Base-by-base conservation (phyloP, 176 grass and related monocot genomes). In the Aegilops speltoides region DNA sequence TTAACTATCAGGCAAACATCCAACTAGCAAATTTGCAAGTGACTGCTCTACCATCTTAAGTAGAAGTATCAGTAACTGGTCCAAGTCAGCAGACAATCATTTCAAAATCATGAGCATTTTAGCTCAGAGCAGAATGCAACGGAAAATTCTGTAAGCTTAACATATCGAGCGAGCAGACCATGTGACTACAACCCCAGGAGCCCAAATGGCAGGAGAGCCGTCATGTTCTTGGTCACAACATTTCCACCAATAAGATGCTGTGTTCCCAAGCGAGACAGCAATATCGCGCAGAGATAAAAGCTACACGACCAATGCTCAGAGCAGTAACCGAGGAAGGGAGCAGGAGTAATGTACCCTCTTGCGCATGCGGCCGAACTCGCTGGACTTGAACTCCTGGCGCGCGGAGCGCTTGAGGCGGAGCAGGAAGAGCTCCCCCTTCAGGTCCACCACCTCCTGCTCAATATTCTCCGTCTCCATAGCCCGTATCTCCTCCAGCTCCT, bases 351-450 rank as follows among this genome's bases (percentile, higher is more conserved):
- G 17, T 90, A 99, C 94, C 94, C 88, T 91, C 85, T 94, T 97
- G 34, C 89, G 90, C 94, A 96, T 97, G 84, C 90, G 88, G 80
- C 89, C 10, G 78, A 99, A 96, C 54, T 93, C 88, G 77, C 90
- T 95, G 87, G 91, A 89, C 29, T 93, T 94, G 87, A 93, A 99
- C 82, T 99, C 94, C 80, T 99, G 95, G 84, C 92, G 86, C 48
- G 97, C 92, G 23, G 97, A 99, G 81, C 87, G 93, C 86, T 93
- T 95, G 24, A 99, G 97, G 62, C 92, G 92, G 85, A 96, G 97
- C 90, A 99, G 89, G 70, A 99, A 89, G 84, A 99, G 88, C 89
- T 99, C 97, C n/a, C 97, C 97, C 82, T 99, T 99, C 38, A 99
- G 89, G 89, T 94, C 97, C 23, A 99, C 85, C 17, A 94, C 97